Evolutionary conservation across 257 asterid species (phyloP).

Genomic region (Leonotis leonurus): DNA sequence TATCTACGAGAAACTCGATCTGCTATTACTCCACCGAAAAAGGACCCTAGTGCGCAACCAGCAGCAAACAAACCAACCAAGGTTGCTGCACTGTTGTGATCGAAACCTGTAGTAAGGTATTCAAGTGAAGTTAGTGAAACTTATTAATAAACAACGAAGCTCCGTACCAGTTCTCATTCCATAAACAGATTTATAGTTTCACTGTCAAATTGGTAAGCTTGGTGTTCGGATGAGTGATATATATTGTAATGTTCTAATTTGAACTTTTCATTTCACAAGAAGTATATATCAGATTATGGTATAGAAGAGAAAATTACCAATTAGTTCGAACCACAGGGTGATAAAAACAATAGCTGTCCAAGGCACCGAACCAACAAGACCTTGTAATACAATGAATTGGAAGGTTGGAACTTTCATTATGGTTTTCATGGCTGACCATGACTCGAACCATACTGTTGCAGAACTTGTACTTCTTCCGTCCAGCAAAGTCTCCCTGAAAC

Average conservation of each 20-base stretch:
- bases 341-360: slow-evolving; percentile 95
- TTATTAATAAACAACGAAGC: neutral
- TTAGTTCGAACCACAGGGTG: slow-evolving; percentile 87
- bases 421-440: slow-evolving; percentile 79
- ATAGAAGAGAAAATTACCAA: slow-evolving; percentile 41
- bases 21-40: slow-evolving; percentile 82
- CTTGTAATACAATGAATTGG: slow-evolving; percentile 90
- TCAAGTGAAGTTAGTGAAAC: neutral
- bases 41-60: slow-evolving; percentile 89
- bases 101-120: slow-evolving; percentile 56
- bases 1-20: slow-evolving; percentile 59
- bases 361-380: slow-evolving; percentile 86
- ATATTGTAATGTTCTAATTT: neutral
- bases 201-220: neutral
- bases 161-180: neutral
- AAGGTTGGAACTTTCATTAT: slow-evolving; percentile 78
- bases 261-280: neutral
- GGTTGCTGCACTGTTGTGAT: slow-evolving; percentile 77
- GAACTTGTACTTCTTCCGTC: slow-evolving; percentile 38
- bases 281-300: neutral
- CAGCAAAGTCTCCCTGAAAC: slow-evolving; percentile 57
- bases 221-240: neutral
- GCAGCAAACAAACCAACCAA: slow-evolving; percentile 80
- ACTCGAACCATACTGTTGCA: slow-evolving; percentile 63
- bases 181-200: neutral